phyloP scores from a whole-genome alignment of 352 stramenopile species.

The Aphanomyces stellatus region DNA sequence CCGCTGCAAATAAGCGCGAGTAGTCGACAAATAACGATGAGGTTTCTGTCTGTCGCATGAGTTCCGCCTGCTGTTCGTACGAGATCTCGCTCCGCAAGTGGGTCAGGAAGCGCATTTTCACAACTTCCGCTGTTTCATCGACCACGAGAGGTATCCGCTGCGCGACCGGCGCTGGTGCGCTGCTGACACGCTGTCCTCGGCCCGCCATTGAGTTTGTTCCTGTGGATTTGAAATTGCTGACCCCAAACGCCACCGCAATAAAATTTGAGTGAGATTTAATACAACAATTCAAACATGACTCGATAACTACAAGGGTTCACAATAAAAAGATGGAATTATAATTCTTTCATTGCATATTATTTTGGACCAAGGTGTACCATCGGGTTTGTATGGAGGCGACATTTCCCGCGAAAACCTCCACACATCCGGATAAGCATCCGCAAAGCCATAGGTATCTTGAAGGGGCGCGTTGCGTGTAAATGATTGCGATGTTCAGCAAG shows the following conservation, averaged over 20 bases:
- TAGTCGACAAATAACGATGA: slow-evolving; percentile 85
- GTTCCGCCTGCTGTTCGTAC: slow-evolving; percentile 76
- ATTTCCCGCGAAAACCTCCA: not conserved
- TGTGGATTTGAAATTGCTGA: not conserved
- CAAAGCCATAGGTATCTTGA: not conserved
- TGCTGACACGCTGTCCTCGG: not conserved
- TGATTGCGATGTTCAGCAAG: too few species aligned
- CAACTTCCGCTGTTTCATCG: slow-evolving; percentile 65
- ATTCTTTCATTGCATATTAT: too few species aligned
- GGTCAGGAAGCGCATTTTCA: slow-evolving; percentile 77
- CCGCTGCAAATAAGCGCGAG: slow-evolving; percentile 72
- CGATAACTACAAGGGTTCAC: not conserved
- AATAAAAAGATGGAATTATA: not conserved
- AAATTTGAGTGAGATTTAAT: not conserved
- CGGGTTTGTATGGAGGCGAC: not conserved
- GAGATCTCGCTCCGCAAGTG: slow-evolving; percentile 78
- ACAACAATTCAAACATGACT: too few species aligned
- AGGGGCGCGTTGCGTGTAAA: too few species aligned
- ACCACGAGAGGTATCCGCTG: slow-evolving; percentile 26
- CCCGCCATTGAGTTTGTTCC: slow-evolving; percentile 11
- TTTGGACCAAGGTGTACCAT: too few species aligned
- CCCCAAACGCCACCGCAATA: not conserved
- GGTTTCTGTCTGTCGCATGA: slow-evolving; percentile 82
- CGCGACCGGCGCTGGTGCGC: not conserved
- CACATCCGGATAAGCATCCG: not conserved